A percentile compares a stretch with the other conserved stretches of the same genome.
Conservation (phyloP, 2,329 filamentous ascomycete genomes). For the Biscogniauxia mediterranea region DNA sequence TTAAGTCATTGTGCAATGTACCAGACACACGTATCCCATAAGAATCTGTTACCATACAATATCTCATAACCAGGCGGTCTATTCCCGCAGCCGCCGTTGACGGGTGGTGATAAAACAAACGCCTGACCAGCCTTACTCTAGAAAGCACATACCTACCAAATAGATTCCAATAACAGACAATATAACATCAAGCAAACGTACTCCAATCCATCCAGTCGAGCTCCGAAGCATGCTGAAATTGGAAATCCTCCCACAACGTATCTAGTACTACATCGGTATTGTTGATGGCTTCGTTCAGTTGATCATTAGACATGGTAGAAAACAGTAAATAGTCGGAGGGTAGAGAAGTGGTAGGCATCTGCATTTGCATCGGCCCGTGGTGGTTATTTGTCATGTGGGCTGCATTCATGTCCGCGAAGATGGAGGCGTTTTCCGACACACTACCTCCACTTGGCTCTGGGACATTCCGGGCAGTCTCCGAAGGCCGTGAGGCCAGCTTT, state of each 20-base stretch:
- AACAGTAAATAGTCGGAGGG: conserved; percentile 32
- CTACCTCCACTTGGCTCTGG: conserved; percentile 20
- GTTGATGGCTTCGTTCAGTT: conserved; percentile 35
- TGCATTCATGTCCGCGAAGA: conserved; percentile 20
- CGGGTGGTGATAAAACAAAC: not conserved
- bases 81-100: too few relatives aligned
- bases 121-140: not conserved
- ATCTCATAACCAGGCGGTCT: too few relatives aligned
- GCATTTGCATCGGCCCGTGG: conserved; percentile 23
- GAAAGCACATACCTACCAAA: not conserved
- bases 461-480: conserved; percentile 20
- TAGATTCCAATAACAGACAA: not conserved
- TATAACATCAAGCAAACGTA: conserved; percentile 10
- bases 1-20: too few relatives aligned
- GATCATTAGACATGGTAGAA: conserved; percentile 36
- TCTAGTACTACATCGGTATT: conserved; percentile 34
- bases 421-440: conserved; percentile 13
- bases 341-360: conserved; percentile 23
- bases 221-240: conserved; percentile 33
- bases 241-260: conserved; percentile 34
- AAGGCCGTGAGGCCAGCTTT: conserved; percentile 34
- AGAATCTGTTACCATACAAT: too few relatives aligned
- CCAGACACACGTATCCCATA: too few relatives aligned
- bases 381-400: conserved; percentile 19
- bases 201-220: conserved; percentile 37